These are phyloP conservation scores for Chlamydomonas incerta DNA, from an alignment of 139 green algal species.

Conservation along the genomic window DNA sequence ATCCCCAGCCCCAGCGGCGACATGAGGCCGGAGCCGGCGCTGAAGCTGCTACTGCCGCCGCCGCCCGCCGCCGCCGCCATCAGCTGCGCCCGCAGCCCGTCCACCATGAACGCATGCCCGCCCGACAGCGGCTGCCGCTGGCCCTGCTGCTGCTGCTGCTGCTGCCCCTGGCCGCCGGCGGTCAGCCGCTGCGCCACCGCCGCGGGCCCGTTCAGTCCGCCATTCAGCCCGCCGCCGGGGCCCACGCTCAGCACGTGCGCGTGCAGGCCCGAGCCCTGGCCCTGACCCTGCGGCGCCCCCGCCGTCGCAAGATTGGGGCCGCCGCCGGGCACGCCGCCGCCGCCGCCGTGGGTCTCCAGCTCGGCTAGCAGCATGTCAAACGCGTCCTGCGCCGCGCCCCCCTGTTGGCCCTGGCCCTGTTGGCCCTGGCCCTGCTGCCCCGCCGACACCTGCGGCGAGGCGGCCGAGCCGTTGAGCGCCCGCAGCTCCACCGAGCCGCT, in stretches of 20 bases:
- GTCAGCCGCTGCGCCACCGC: background rate
- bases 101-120: background rate
- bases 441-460: no score
- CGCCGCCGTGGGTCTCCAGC: background rate
- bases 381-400: background rate
- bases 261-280: background rate
- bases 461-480: no score
- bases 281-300: background rate
- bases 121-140: background rate
- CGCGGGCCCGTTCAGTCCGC: background rate
- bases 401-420: background rate
- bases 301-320: background rate
- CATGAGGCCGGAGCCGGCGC: conserved; percentile 9
- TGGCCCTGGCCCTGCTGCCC: no score
- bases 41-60: background rate
- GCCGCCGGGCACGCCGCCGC: no score
- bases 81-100: background rate
- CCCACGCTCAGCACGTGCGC: no score
- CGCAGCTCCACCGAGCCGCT: background rate
- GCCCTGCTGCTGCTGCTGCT: background rate
- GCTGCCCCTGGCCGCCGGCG: background rate
- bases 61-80: no score
- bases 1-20: conserved; percentile 5
- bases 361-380: background rate
- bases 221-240: no score